These are phyloP conservation scores for Wilcoxina mikolae DNA, from an alignment of 495 filamentous ascomycete genomes.

Conservation along the genomic window DNA sequence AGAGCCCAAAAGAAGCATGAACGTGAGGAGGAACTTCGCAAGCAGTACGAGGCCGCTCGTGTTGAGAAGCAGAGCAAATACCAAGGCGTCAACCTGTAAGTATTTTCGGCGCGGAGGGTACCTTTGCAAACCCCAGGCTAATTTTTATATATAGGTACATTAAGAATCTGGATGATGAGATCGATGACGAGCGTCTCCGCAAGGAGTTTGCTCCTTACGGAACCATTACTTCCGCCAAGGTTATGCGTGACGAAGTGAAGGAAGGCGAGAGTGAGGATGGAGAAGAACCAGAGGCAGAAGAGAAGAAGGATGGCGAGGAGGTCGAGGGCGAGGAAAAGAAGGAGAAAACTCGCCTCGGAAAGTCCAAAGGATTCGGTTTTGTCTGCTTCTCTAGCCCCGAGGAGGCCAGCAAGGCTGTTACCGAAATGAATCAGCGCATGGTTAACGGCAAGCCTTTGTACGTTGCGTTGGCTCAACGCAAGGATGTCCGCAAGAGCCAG, in stretches of 20 bases:
- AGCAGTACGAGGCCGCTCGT: conserved; percentile 94
- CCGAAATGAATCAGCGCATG: conserved; percentile 99
- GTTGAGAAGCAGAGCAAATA: conserved; percentile 98
- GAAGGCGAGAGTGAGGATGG: conserved; percentile 46
- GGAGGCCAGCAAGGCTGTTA: conserved; percentile 96
- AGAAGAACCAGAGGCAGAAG: conserved; percentile 38
- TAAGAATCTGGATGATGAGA: conserved; percentile 94
- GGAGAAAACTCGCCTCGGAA: conserved; percentile 55
- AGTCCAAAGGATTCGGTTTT: conserved; percentile 99
- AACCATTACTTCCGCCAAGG: conserved; percentile 95
- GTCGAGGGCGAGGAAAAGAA: conserved; percentile 41
- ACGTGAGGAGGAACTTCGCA: conserved; percentile 97
- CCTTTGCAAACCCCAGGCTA: background rate
- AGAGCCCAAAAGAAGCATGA: conserved; percentile 99
- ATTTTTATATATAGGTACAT: conserved; percentile 47
- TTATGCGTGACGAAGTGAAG: conserved; percentile 74
- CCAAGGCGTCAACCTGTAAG: conserved; percentile 81
- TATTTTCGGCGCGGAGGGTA: background rate
- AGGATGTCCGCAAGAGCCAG: conserved; percentile 97
- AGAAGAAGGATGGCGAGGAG: conserved; percentile 37
- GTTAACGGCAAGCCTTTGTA: conserved; percentile 93
- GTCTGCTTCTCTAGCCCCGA: conserved; percentile 99
- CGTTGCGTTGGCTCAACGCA: conserved; percentile 94
- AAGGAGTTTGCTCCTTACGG: conserved; percentile 79
- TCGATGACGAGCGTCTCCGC: conserved; percentile 95